Evolutionary conservation across 306 rosid genomes (phyloP).

Genomic region (Begonia masoniana): DNA sequence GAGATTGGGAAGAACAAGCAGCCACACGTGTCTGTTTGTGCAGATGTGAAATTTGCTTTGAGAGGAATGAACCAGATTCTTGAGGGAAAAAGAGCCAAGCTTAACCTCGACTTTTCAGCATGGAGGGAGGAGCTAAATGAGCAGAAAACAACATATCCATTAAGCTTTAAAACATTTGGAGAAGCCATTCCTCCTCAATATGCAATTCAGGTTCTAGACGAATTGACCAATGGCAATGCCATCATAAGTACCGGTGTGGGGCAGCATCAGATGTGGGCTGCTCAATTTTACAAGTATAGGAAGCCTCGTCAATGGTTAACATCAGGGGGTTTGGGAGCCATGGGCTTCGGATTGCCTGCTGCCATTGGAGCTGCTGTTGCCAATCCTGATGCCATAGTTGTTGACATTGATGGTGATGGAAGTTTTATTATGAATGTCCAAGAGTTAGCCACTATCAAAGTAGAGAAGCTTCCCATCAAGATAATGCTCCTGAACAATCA

Average conservation of each 20-base stretch:
- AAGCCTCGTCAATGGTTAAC: slow-evolving; percentile 86
- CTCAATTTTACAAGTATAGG: slow-evolving; percentile 57
- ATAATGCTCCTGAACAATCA: slow-evolving; percentile 72
- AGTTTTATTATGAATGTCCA: slow-evolving; percentile 86
- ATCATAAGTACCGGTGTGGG: slow-evolving; percentile 87
- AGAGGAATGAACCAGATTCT: slow-evolving; percentile 45
- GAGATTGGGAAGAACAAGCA: slow-evolving; percentile 96
- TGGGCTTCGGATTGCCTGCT: slow-evolving; percentile 94
- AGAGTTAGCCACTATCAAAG: slow-evolving; percentile 61
- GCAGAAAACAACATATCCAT: slow-evolving; percentile 51
- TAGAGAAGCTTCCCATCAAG: slow-evolving; percentile 75
- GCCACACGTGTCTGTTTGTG: slow-evolving; percentile 64
- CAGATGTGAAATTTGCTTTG: slow-evolving; percentile 61
- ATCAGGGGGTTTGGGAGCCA: slow-evolving; percentile 77
- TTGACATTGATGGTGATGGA: slow-evolving; percentile 89
- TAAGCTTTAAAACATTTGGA: slow-evolving; percentile 56
- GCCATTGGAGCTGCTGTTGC: slow-evolving; percentile 92
- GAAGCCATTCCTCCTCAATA: slow-evolving; percentile 68
- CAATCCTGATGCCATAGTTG: slow-evolving; percentile 42
- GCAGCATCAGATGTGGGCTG: slow-evolving; percentile 37
- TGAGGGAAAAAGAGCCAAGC: slow-evolving; percentile 21
- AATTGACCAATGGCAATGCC: slow-evolving; percentile 64
- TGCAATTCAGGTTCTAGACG: slow-evolving; percentile 79
- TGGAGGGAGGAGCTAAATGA: slow-evolving; percentile 74
- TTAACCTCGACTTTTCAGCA: slow-evolving; percentile 28